Base-by-base conservation (phyloP, 495 filamentous ascomycete genomes). In the Penicillium lividum region DNA sequence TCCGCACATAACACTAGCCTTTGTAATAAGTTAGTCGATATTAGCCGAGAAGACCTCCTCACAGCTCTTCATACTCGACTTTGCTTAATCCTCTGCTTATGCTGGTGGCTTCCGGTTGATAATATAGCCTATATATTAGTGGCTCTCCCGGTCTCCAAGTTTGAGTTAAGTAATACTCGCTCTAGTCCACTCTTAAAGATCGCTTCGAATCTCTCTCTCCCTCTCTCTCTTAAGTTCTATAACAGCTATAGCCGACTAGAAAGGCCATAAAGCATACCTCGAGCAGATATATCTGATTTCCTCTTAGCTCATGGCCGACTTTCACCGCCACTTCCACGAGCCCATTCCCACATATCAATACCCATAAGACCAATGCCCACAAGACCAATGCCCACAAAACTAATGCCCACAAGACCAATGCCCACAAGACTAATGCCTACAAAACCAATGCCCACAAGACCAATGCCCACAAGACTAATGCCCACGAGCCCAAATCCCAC, bases 21-120 rank as follows among this genome's bases (percentile, higher is more conserved):
- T 48, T 30, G 45, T 0, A 48, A 48, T 48, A 48, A 28, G 45
- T 48, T 25, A 48, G 45, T 29, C 25, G 27, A 48, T n/a, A 48
- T 29, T 7, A 28, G 36, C n/a, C 36, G 10, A 40, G 36, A 40
- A 40, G 27, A 48, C n/a, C 27, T 30, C 45, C 45, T 48, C 27
- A 30, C 27, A 28, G 11, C 27, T 48, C 27, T 13, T 40, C 13
- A 40, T 40, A 40, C 13, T 40, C 36, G 36, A 40, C 36, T n/a
- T 40, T 15, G 6, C 3, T 11, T 40, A 6, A 40, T 40, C 3
- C 11, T 40, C 13, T 11, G 36, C 36, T 40, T 11, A 7, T n/a
- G 15, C 36, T 40, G 13, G 36, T 40, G 36, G 10, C 36, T n/a
- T n/a, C 36, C 36, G 36, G 36, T 6, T 40, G 36, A 40, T 5